These are phyloP conservation scores for Ammopiptanthus mongolicus DNA, from an alignment of 306 rosid genomes.

Conservation along the genomic window DNA sequence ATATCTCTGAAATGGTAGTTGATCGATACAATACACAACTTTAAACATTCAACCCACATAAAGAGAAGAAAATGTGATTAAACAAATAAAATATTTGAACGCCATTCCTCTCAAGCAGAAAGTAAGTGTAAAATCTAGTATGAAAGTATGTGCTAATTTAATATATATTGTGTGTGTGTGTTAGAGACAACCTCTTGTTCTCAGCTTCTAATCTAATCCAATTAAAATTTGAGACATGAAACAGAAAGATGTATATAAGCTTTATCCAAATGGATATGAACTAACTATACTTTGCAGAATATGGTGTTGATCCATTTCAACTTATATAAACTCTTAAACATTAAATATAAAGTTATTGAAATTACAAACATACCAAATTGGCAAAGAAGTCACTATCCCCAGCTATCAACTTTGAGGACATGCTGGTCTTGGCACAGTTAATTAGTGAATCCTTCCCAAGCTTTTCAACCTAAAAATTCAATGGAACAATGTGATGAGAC, in stretches of 20 bases:
- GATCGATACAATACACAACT: neutral
- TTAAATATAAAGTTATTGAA: neutral
- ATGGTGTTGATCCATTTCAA: neutral
- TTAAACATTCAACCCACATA: neutral
- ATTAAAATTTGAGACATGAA: neutral
- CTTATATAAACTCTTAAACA: neutral
- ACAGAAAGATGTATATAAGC: neutral
- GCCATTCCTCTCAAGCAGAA: neutral
- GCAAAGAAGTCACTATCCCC: constrained; percentile 93
- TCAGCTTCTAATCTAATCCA: neutral
- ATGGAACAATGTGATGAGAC: neutral
- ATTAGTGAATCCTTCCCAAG: constrained; percentile 81
- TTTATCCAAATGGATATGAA: neutral
- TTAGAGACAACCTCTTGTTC: neutral
- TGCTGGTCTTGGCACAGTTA: constrained; percentile 97
- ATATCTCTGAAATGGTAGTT: neutral
- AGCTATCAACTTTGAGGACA: constrained; percentile 98
- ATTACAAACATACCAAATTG: constrained; percentile 56
- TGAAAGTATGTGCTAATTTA: neutral
- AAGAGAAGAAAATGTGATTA: neutral
- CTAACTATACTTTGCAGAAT: neutral
- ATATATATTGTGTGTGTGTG: neutral
- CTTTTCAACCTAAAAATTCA: constrained; percentile 70
- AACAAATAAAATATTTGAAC: constrained; percentile 7
- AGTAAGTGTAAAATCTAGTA: neutral